A percentile compares a stretch with the other conserved stretches of the same genome.
These are phyloP conservation scores for Pythium utonaiense DNA, from an alignment of 352 stramenopile genomes.

Conservation along the genomic window DNA sequence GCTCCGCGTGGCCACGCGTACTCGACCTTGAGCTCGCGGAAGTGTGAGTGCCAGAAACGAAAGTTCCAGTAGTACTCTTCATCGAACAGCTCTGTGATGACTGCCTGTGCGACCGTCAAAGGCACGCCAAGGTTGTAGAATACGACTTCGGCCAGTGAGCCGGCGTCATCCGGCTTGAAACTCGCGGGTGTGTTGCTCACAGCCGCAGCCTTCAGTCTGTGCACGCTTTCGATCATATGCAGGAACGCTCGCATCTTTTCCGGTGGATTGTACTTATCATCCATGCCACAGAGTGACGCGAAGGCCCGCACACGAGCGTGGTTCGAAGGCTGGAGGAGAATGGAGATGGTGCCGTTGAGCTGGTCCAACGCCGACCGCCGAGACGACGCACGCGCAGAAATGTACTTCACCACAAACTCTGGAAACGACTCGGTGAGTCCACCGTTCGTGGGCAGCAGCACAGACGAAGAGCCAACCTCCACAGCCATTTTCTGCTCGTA, in stretches of 20 bases:
- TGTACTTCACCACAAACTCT: conserved; percentile 60
- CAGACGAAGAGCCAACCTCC: conserved; percentile 5
- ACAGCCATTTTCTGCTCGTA: conserved; percentile 59
- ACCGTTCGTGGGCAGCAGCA: conserved; percentile 6
- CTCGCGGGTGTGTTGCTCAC: background rate
- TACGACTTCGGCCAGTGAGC: conserved; percentile 40
- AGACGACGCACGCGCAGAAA: conserved; percentile 44
- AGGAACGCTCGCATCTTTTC: conserved; percentile 71
- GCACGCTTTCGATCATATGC: conserved; percentile 56
- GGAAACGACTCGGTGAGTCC: conserved; percentile 58
- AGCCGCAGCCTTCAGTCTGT: conserved; percentile 44
- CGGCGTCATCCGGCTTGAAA: conserved; percentile 16
- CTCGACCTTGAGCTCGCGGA: conserved; percentile 50
- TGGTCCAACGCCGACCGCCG: conserved; percentile 54
- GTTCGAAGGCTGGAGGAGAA: conserved; percentile 45
- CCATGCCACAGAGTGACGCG: conserved; percentile 53
- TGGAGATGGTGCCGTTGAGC: conserved; percentile 47
- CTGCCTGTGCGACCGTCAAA: conserved; percentile 46
- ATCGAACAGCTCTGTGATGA: conserved; percentile 66
- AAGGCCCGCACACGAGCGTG: conserved; percentile 59
- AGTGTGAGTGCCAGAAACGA: conserved; percentile 62
- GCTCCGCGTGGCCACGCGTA: conserved; percentile 46
- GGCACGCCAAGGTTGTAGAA: conserved; percentile 70
- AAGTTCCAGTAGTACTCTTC: conserved; percentile 82
- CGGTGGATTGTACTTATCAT: conserved; percentile 55